These are phyloP conservation scores for Chionographis japonica DNA, from an alignment of 106 monocot species.

Conservation along the genomic window DNA sequence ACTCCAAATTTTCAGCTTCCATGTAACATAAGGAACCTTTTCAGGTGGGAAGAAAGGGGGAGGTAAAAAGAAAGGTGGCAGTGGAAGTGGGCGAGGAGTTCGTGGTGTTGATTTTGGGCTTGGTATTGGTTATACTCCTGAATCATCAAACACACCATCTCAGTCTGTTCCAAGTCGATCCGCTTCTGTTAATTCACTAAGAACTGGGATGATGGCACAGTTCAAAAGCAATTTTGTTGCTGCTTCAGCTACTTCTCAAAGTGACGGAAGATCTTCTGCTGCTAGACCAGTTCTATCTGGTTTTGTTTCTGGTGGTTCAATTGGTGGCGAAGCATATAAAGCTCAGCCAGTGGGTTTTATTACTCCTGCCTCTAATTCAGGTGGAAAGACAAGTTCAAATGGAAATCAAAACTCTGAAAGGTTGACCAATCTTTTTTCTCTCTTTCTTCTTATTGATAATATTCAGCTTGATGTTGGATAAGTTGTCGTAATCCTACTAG, in stretches of 20 bases:
- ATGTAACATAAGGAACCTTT: not conserved
- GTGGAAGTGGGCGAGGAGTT: constrained; percentile 64
- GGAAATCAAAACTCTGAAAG: constrained; percentile 52
- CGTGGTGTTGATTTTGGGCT: constrained; percentile 92
- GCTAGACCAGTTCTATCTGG: constrained; percentile 47
- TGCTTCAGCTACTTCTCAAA: constrained; percentile 44
- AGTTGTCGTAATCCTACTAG: no score
- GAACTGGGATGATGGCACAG: constrained; percentile 71
- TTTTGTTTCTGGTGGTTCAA: constrained; percentile 90
- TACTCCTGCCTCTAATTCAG: constrained; percentile 14
- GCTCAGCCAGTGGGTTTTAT: constrained; percentile 19
- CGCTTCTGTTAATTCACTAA: constrained; percentile 62
- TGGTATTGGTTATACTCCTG: constrained; percentile 77
- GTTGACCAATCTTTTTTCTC: constrained; percentile 16
- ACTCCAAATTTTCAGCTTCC: not conserved
- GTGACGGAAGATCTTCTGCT: constrained; percentile 12
- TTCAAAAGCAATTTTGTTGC: constrained; percentile 89
- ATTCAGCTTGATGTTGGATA: no score
- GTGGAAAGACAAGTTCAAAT: constrained; percentile 22
- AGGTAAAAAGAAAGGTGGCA: constrained; percentile 48
- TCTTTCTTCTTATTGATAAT: not conserved
- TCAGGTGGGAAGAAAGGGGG: constrained; percentile 79
- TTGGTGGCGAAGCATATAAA: constrained; percentile 61
- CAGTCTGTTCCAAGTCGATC: constrained; percentile 51
- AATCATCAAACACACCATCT: constrained; percentile 36